phyloP scores from a whole-genome alignment of 129 eudicot species.

The Rutidosis leptorrhynchoides region DNA sequence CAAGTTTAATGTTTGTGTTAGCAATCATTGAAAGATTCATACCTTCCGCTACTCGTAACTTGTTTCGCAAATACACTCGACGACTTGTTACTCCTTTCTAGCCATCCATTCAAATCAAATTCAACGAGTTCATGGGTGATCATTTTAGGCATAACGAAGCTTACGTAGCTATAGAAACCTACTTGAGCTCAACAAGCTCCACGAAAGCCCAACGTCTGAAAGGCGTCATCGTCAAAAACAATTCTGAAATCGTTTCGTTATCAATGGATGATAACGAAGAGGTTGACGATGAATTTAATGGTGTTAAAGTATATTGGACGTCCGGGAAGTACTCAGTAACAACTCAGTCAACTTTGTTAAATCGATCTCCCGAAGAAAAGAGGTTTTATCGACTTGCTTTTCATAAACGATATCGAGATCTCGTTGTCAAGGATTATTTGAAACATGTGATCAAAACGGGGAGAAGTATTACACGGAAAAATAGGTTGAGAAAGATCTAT shows the following conservation, averaged over 20 bases:
- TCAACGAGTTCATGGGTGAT: constrained; percentile 42
- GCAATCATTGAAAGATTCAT: constrained; percentile 32
- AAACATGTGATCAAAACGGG: constrained; percentile 46
- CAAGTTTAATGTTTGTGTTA: constrained; percentile 2
- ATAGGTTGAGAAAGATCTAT: constrained; percentile 34
- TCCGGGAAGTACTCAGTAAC: constrained; percentile 8
- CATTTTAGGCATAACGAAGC: constrained; percentile 37
- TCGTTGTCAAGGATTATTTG: constrained; percentile 30
- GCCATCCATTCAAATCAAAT: constrained; percentile 42
- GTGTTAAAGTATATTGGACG: constrained; percentile 48
- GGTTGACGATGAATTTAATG: constrained; percentile 42
- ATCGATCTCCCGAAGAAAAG: constrained; percentile 30
- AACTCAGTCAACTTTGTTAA: constrained; percentile 13
- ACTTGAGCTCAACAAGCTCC: constrained; percentile 36
- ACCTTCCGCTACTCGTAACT: constrained; percentile 20
- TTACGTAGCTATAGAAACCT: constrained; percentile 37
- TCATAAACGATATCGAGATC: constrained; percentile 38
- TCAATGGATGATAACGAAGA: constrained; percentile 50
- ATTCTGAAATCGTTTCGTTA: constrained; percentile 24
- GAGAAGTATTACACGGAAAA: constrained; percentile 29
- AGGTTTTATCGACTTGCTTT: constrained; percentile 39
- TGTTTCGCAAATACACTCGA: constrained; percentile 25
- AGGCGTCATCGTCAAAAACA: constrained; percentile 19
- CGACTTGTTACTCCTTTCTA: constrained; percentile 14
- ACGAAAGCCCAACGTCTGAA: constrained; percentile 39